Conservation (phyloP, 169 alveolate species). For the Theileria sp. region DNA sequence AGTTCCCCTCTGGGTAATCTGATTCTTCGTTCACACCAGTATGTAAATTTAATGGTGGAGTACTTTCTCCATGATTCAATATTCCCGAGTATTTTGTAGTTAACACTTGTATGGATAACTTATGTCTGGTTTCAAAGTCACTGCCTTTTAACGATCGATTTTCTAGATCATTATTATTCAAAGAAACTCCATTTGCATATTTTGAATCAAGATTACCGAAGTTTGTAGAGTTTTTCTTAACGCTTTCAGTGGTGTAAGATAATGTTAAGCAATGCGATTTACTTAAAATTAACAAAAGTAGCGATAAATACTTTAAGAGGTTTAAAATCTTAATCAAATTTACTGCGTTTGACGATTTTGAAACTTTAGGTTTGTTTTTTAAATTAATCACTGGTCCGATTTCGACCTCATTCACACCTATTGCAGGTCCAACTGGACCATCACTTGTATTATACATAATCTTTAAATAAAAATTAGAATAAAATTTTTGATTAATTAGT, state of each 20-base stretch:
- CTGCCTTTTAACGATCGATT: not conserved
- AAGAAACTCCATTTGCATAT: not conserved
- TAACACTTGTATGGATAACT: not conserved
- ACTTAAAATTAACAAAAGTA: not conserved
- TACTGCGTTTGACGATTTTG: constrained; percentile 4
- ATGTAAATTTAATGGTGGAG: not conserved
- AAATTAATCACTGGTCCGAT: not conserved
- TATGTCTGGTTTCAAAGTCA: not conserved
- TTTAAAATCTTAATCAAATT: not conserved
- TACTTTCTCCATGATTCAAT: not conserved
- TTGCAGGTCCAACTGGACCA: not conserved
- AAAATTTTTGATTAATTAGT: not conserved
- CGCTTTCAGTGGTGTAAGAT: constrained; percentile 4
- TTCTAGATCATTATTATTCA: not conserved
- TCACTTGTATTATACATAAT: not conserved
- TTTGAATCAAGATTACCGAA: not conserved
- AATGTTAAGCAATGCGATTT: not conserved
- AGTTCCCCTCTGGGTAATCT: not conserved
- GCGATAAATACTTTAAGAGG: not conserved
- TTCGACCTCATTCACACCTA: not conserved
- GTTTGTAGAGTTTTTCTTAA: not conserved
- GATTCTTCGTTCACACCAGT: not conserved
- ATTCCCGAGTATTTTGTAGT: not conserved
- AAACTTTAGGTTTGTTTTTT: not conserved
- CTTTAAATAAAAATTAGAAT: not conserved